A percentile compares a stretch with the other conserved stretches of the same genome.
Conservation (phyloP, 768 basidiomycete species). For the Cystofilobasidium macerans region DNA sequence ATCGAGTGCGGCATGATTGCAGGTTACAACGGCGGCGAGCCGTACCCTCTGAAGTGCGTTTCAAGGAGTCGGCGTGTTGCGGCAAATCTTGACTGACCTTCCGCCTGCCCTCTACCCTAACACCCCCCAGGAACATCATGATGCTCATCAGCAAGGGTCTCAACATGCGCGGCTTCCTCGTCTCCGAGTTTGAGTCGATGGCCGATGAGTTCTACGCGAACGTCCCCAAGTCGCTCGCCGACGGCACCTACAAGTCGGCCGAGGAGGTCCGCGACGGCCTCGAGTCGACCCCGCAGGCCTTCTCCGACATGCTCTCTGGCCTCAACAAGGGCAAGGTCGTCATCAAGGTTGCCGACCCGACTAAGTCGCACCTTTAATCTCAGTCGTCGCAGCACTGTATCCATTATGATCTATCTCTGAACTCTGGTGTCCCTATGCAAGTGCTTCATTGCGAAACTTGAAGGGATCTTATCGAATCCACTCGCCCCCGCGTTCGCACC, state of each 20-base stretch:
- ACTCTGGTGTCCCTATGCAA: no score
- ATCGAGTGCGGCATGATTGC: slow-evolving; percentile 22
- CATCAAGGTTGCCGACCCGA: slow-evolving; percentile 28
- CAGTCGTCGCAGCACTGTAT: no score
- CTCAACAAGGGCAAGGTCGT: slow-evolving; percentile 41
- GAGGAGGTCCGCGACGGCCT: slow-evolving; percentile 46
- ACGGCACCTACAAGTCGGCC: slow-evolving; percentile 44
- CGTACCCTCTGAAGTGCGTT: slow-evolving; percentile 2
- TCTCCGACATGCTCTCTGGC: slow-evolving; percentile 40
- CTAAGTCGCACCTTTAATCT: neutral
- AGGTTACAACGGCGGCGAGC: slow-evolving; percentile 14
- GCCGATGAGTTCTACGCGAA: slow-evolving; percentile 42
- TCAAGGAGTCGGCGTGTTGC: no score
- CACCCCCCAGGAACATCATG: no score
- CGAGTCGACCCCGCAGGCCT: slow-evolving; percentile 40
- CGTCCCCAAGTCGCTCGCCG: slow-evolving; percentile 42
- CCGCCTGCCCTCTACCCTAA: no score
- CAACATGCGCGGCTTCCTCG: slow-evolving; percentile 70
- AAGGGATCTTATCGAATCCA: neutral
- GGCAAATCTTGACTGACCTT: no score
- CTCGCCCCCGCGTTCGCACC: neutral
- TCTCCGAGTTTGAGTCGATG: slow-evolving; percentile 60
- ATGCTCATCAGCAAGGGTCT: slow-evolving; percentile 19
- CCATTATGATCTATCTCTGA: no score
- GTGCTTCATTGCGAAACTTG: no score